phyloP scores from a whole-genome alignment of 768 basidiomycete species.

The Phylloporus scabripes region DNA sequence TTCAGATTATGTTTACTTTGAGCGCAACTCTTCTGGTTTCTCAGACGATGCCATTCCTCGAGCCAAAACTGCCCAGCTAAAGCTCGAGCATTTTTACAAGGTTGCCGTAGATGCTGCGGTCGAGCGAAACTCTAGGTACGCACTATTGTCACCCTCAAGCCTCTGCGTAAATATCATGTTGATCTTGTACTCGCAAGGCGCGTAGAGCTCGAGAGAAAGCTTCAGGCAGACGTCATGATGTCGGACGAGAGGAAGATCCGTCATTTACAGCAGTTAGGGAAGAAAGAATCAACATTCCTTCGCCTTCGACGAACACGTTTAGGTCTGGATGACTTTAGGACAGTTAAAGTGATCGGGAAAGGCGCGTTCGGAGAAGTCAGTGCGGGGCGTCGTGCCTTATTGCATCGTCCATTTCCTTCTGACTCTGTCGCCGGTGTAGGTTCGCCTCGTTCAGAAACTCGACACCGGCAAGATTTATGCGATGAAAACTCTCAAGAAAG shows the following conservation, averaged over 20 bases:
- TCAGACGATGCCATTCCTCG: conserved; percentile 77
- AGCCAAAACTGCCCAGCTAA: conserved; percentile 88
- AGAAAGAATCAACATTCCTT: conserved; percentile 85
- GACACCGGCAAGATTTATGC: conserved; percentile 99
- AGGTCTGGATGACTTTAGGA: conserved; percentile 87
- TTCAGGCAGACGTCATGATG: conserved; percentile 62
- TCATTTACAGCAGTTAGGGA: conserved; percentile 76
- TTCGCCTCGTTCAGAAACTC: conserved; percentile 91
- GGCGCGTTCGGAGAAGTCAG: conserved; percentile 96
- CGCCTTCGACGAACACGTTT: conserved; percentile 85
- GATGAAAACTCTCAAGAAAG: conserved; percentile 96
- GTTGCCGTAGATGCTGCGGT: conserved; percentile 94
- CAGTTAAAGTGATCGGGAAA: conserved; percentile 98
- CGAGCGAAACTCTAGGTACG: conserved; percentile 84
- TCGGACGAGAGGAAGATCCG: conserved; percentile 84
- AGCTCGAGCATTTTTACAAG: conserved; percentile 96
- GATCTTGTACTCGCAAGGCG: conserved; percentile 46
- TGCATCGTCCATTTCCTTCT: neutral
- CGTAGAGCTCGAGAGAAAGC: conserved; percentile 77
- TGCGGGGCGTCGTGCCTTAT: conserved; percentile 1
- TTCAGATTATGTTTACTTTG: conserved; percentile 87
- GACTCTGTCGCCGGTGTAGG: conserved; percentile 32
- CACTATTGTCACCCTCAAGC: neutral
- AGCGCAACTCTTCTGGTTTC: conserved; percentile 70
- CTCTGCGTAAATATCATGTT: neutral